phyloP scores from a whole-genome alignment of 2,329 filamentous ascomycete species.

The Lasiodiplodia citricola region DNA sequence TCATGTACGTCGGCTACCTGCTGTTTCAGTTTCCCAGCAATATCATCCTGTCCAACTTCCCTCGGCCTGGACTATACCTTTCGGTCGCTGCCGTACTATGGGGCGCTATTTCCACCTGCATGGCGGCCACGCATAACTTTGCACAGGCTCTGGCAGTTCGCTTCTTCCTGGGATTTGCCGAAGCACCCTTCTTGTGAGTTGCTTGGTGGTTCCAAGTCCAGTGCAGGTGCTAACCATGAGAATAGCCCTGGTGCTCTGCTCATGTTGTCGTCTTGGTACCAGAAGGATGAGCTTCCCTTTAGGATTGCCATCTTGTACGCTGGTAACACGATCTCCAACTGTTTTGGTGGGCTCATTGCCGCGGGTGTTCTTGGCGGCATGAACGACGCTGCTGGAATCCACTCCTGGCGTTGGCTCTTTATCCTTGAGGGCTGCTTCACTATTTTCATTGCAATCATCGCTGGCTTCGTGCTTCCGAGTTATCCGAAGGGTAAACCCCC shows the following conservation, averaged over 20 bases:
- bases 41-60: conserved; percentile 27
- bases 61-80: conserved; percentile 27
- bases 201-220: conserved; percentile 15
- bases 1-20: conserved; percentile 33
- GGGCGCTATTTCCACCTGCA: conserved; percentile 22
- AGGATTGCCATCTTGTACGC: conserved; percentile 60
- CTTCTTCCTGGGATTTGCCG: conserved; percentile 26
- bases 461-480: conserved; percentile 45
- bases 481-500: conserved; percentile 34
- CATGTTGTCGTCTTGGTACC: conserved; percentile 60
- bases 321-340: conserved; percentile 55
- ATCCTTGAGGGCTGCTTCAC: conserved; percentile 44
- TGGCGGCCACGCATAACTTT: conserved; percentile 11
- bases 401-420: conserved; percentile 45
- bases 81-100: conserved; percentile 18
- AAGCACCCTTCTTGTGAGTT: conserved; percentile 22
- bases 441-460: conserved; percentile 39
- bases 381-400: conserved; percentile 35
- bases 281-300: conserved; percentile 56
- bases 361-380: conserved; percentile 56
- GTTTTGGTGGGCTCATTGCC: conserved; percentile 60
- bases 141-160: background rate
- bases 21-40: conserved; percentile 35
- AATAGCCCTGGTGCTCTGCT: conserved; percentile 51
- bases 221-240: background rate